Evolutionary conservation across 1,284 basidiomycete genomes (phyloP).

Genomic region (Vanrija pseudolonga): DNA sequence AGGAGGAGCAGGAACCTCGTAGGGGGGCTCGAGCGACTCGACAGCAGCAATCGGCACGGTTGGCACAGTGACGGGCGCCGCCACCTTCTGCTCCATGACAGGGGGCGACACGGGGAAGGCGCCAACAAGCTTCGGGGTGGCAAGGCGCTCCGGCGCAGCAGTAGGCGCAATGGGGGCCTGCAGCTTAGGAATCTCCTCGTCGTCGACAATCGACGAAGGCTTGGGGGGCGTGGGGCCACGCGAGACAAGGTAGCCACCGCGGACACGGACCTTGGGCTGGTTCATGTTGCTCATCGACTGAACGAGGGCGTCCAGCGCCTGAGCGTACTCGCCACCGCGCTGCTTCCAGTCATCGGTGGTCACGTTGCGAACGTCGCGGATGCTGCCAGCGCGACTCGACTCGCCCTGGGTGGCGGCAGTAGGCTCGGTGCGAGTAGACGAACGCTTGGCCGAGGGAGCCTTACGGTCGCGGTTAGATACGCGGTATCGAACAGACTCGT

Average conservation of each 20-base stretch:
- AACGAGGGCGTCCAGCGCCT: conserved; percentile 12
- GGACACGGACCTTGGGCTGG: conserved; percentile 3
- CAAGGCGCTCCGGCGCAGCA: background rate
- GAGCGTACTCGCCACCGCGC: conserved; percentile 13
- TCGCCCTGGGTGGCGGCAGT: background rate
- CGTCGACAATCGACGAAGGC: conserved; percentile 1
- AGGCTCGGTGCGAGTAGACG: background rate
- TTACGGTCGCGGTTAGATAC: too few relatives aligned
- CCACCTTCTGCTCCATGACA: background rate
- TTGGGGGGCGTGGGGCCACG: background rate
- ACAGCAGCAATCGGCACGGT: too few relatives aligned
- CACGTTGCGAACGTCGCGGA: background rate
- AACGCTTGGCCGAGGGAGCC: background rate
- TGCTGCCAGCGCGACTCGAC: background rate
- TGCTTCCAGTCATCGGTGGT: background rate
- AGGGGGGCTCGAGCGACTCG: background rate
- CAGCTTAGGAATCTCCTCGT: conserved; percentile 5
- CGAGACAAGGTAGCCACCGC: conserved; percentile 4
- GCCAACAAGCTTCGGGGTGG: conserved; percentile 6
- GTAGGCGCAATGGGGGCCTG: background rate
- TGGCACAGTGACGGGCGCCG: background rate
- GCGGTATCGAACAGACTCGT: background rate
- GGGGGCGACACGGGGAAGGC: conserved; percentile 1
- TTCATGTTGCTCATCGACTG: background rate
- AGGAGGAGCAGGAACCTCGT: background rate